Base-by-base conservation (phyloP, 2,329 filamentous ascomycete species). In the Ophiostoma australiae region DNA sequence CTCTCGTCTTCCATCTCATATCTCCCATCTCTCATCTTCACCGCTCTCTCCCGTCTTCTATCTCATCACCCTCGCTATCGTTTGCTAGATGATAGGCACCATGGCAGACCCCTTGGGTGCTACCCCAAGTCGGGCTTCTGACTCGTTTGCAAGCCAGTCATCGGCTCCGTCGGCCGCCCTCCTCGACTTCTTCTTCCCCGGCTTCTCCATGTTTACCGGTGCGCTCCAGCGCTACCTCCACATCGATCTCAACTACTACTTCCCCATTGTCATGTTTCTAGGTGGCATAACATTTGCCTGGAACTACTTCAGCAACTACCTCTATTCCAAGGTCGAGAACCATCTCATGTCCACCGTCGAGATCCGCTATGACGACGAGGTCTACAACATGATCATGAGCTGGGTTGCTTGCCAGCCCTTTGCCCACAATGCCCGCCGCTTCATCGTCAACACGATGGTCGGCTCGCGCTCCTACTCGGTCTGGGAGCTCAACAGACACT, bases 371-470 rank as follows among this genome's bases (percentile, higher is more conserved):
- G 89, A 91, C 71, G 90, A 92, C 75, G 90, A 92, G 77, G 86
- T 90, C 71, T 92, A 91, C 80, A 89, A 89, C 76, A 90, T 91
- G 76, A 76, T 91, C 58, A 91, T 91, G 88, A 83, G 83, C 35
- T 92, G 90, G 90, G 84, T 91, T 2, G 84, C 89, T 1, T 79
- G 81, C 44, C 89, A 92, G 78, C 78, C 80, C 3, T 91, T 91
- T 74, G 83, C 87, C 27, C 83, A 85, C 72, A 80, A 81, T 5
- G 86, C 88, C 0, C 86, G 87, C 17, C 84, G 84, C 65, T 90
- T 91, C 74, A 83, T 91, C 13, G 90, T 87, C 58, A 89, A 89
- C 76, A 89, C 88, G 6, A 86, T 85, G 75, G 76, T 89, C 48
- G 86, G 83, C 75, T 86, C 83, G 2, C 81, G 85, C 17, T 80